Percentiles rank a stretch among this genome's conserved stretches.
Evolutionary conservation across 805 yeast species (phyloP).

Genomic region (Wickerhamiella occidentalis): DNA sequence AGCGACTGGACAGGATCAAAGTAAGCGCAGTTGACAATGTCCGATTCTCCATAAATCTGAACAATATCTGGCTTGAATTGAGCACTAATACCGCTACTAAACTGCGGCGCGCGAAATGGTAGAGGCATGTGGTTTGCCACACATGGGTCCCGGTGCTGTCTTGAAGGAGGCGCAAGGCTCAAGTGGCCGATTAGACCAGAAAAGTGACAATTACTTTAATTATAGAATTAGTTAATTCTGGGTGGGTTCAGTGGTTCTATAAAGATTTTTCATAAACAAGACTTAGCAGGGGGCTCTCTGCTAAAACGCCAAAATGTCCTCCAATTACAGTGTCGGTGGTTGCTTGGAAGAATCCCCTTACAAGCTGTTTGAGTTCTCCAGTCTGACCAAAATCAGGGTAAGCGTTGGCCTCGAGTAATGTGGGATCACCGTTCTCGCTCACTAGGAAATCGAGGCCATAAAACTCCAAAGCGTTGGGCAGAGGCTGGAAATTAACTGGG

Average conservation of each 20-base stretch:
- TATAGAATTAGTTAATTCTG: no score
- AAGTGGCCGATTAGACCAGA: neutral
- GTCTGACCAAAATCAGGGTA: conserved; percentile 97
- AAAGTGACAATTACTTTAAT: no score
- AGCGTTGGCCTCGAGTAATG: conserved; percentile 74
- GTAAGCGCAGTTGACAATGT: conserved; percentile 54
- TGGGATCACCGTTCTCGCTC: conserved; percentile 40
- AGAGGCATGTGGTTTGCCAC: conserved; percentile 4
- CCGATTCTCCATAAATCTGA: conserved; percentile 46
- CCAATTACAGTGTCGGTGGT: conserved; percentile 30
- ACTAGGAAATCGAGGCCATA: conserved; percentile 85
- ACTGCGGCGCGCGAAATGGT: conserved; percentile 13
- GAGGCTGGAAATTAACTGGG: conserved; percentile 71
- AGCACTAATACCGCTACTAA: conserved; percentile 21
- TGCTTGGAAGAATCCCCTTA: conserved; percentile 52
- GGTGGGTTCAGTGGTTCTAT: no score
- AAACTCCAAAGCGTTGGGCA: conserved; percentile 70
- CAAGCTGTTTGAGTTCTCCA: conserved; percentile 60
- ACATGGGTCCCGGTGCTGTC: neutral
- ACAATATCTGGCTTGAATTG: conserved; percentile 24
- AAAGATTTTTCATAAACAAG: neutral
- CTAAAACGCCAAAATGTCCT: neutral
- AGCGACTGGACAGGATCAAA: conserved; percentile 84
- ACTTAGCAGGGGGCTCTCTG: neutral
- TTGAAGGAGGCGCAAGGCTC: neutral